These are phyloP conservation scores for Simmondsia chinensis DNA, from an alignment of 148 eudicot species.

Conservation along the genomic window DNA sequence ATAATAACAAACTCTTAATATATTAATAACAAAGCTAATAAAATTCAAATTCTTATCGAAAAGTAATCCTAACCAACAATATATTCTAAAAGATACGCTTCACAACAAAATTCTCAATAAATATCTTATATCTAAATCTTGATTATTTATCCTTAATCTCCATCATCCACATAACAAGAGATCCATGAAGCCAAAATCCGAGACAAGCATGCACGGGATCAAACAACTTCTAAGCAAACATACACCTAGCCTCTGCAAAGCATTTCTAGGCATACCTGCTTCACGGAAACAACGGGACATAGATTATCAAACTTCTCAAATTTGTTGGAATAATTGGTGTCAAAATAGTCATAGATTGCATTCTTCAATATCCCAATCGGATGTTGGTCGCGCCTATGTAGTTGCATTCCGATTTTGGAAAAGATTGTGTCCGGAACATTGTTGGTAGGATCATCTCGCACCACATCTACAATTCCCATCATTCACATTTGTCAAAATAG, in stretches of 20 bases:
- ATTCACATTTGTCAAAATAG: slow-evolving; percentile 2
- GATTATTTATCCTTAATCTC: too few species aligned
- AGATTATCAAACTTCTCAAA: slow-evolving; percentile 82
- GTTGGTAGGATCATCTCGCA: slow-evolving; percentile 85
- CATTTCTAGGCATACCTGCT: slow-evolving; percentile 21
- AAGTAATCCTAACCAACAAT: too few species aligned
- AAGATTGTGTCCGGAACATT: slow-evolving; percentile 88
- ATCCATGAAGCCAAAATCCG: too few species aligned
- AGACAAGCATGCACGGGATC: too few species aligned
- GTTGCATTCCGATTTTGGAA: slow-evolving; percentile 88
- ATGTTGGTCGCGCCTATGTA: slow-evolving; percentile 70
- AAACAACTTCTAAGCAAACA: not conserved
- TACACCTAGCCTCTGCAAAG: not conserved
- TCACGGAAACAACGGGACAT: slow-evolving; percentile 63
- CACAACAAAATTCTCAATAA: too few species aligned
- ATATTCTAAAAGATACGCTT: too few species aligned
- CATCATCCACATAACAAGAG: too few species aligned
- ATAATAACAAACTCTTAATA: too few species aligned
- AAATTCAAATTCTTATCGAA: too few species aligned
- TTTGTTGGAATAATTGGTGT: slow-evolving; percentile 50
- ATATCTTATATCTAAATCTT: too few species aligned
- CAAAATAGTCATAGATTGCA: slow-evolving; percentile 78
- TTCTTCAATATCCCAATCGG: slow-evolving; percentile 93
- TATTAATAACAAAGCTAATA: too few species aligned
- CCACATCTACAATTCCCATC: slow-evolving; percentile 54